Evolutionary conservation across 306 rosid genomes (phyloP), one percentile per base, ranked within the genome.

Genomic region (Sicyos edulis): DNA sequence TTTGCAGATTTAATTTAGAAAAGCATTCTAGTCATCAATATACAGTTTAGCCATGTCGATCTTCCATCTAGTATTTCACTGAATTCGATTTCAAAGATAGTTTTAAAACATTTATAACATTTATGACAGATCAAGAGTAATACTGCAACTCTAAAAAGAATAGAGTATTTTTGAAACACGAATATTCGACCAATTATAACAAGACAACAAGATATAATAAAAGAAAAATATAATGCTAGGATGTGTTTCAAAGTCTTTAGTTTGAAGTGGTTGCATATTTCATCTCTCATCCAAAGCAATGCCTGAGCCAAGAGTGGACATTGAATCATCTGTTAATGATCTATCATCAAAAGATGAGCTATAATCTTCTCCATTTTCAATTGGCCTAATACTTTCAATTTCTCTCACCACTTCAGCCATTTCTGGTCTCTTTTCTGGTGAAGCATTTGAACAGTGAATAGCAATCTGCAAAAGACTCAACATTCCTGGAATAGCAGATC

Each of bases 391-490:
- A 54, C 78, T 81, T 58, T 85, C 92, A 50, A 90, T 75, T 56
- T 85, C 95, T 55, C 73, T 85, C 16, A 80, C 85, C 26, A 90
- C 88, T 69, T 88, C 93, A 6, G 60, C 76, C 90, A 90, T 88
- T 24, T 82, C 80, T 1, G 91, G 98, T 0, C 97, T 80, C 2
- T 84, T 87, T 74, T 87, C 89, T 0, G 92, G 96, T 17, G 74
- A 74, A 67, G 72, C 79, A 58, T 88, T 87, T 0, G 75, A 83
- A 70, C 96, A 92, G 32, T 74, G 84, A 80, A 92, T 76, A 3
- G 93, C 96, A 24, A 88, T 84, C 77, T 87, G 83, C 49, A 92
- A 77, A 75, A 90, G 65, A 67, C 86, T 84, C 42, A 92, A 78
- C 98, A 87, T 87, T 58, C 91, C 96, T 2, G 82, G 85, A 60